Evolutionary conservation across 1,139 yeast species (phyloP), one percentile per base, ranked within the genome.

Genomic region (Blastobotrys malaysiensis): DNA sequence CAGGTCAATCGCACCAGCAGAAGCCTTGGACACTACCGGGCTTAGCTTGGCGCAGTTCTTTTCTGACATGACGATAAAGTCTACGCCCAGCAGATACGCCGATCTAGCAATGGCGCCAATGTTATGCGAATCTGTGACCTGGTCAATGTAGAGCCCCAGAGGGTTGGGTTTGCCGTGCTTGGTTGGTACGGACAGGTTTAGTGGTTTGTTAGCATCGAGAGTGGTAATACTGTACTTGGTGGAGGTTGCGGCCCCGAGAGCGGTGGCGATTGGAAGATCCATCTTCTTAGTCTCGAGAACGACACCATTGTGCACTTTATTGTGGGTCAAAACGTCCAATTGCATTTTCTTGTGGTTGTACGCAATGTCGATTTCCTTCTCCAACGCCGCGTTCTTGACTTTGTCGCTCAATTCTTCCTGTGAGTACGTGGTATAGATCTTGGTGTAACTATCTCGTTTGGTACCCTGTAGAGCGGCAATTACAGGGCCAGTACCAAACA

Each of bases 91-190:
- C 69, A 79, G 90, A 69, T 83, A 87, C 0, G 96, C 95, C 1
- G 91, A 80, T 65, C 98, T 75, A 31, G 89, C 71, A 49, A 91
- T 83, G 36, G 95, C 95, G 1, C 98, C 98, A 63, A 88, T 76
- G 66, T 91, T 91, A 67, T 88, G 96, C 0, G 97, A 95, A 66
- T 91, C 97, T 4, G 90, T 83, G 52, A 91, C 78, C 57, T 88
- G 91, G 69, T 90, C 97, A 46, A 90, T 70, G 63, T 80, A 88
- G 3, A 90, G 63, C 0, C 93, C 97, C 16, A 90, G 65, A 0
- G 97, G 96, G 62, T 73, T 75, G 43, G 69, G 69, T 26, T 60
- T 61, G 3, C 65, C 60, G 45, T 63, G 45, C 45, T 52, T 55
- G 21, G 54, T 47, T n/a, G 53, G 26, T 6, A 9, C 48, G 1